Percentiles rank a stretch among this genome's conserved stretches.
phyloP scores from a whole-genome alignment of 2,329 filamentous ascomycete genomes.

The Colletotrichum ledebouriae region DNA sequence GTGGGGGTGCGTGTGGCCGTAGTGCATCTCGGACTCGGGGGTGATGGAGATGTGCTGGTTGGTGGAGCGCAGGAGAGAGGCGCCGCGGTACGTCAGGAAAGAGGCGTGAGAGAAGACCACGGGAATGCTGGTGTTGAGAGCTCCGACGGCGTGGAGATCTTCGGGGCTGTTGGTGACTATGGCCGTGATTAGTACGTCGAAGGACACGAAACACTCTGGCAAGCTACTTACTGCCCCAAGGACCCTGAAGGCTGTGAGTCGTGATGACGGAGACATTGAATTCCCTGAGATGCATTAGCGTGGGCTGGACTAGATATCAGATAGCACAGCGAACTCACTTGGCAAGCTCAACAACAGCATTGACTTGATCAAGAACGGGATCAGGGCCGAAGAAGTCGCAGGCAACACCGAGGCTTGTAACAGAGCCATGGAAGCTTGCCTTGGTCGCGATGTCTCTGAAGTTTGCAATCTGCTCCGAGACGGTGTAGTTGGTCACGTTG shows the following conservation, averaged over 20 bases:
- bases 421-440: slow-evolving; percentile 46
- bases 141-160: slow-evolving; percentile 51
- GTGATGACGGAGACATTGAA: slow-evolving; percentile 61
- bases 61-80: slow-evolving; percentile 58
- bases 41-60: slow-evolving; percentile 70
- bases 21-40: slow-evolving; percentile 71
- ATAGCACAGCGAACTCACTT: slow-evolving; percentile 45
- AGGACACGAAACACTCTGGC: too few relatives aligned
- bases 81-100: slow-evolving; percentile 57
- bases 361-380: slow-evolving; percentile 46
- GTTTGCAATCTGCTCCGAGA: slow-evolving; percentile 53
- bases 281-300: slow-evolving; percentile 44
- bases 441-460: slow-evolving; percentile 54
- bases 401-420: slow-evolving; percentile 56
- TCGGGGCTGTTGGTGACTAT: slow-evolving; percentile 54
- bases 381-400: slow-evolving; percentile 55
- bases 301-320: not conserved
- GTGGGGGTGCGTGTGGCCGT: slow-evolving; percentile 64
- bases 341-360: slow-evolving; percentile 51
- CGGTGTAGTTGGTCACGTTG: slow-evolving; percentile 50
- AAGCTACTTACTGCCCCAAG: slow-evolving; percentile 52
- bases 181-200: not conserved
- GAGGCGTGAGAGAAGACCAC: slow-evolving; percentile 66
- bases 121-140: slow-evolving; percentile 60
- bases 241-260: slow-evolving; percentile 57